phyloP scores from a whole-genome alignment of 2,329 filamentous ascomycete species.

The Coniella lustricola region DNA sequence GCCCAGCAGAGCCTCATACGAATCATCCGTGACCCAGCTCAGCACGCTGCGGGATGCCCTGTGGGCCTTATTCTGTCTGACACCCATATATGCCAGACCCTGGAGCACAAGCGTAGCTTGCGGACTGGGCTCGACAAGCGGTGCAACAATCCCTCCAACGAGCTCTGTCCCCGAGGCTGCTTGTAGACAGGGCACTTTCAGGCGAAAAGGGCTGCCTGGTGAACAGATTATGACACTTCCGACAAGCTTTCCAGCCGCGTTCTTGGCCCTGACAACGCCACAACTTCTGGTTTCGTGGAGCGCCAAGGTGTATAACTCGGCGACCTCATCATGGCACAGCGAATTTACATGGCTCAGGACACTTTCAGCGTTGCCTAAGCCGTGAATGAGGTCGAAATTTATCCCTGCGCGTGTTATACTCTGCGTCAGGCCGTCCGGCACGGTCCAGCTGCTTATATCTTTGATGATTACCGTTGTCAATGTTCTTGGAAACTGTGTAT shows the following conservation, averaged over 20 bases:
- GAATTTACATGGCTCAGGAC: constrained; percentile 70
- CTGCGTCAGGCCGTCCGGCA: constrained; percentile 69
- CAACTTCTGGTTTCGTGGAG: constrained; percentile 65
- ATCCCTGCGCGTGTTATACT: constrained; percentile 66
- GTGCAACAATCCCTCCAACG: constrained; percentile 72
- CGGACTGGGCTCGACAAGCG: constrained; percentile 62
- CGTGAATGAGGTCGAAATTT: constrained; percentile 77
- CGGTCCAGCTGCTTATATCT: constrained; percentile 64
- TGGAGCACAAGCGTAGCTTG: constrained; percentile 66
- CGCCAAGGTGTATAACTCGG: constrained; percentile 73
- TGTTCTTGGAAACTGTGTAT: constrained; percentile 53
- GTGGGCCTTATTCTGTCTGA: constrained; percentile 74
- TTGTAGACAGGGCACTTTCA: constrained; percentile 62
- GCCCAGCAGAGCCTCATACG: constrained; percentile 63
- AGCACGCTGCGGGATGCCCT: constrained; percentile 67
- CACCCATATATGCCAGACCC: constrained; percentile 71
- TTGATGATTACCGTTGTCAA: constrained; percentile 64
- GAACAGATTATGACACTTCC: constrained; percentile 77
- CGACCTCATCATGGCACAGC: constrained; percentile 67
- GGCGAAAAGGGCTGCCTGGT: constrained; percentile 58
- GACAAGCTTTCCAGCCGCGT: constrained; percentile 58
- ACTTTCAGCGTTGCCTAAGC: constrained; percentile 65
- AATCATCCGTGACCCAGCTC: constrained; percentile 72
- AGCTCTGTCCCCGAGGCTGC: constrained; percentile 34
- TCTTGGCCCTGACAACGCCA: constrained; percentile 77